Conservation (phyloP, 768 basidiomycete genomes). For the Coprinopsis cinerea region DNA sequence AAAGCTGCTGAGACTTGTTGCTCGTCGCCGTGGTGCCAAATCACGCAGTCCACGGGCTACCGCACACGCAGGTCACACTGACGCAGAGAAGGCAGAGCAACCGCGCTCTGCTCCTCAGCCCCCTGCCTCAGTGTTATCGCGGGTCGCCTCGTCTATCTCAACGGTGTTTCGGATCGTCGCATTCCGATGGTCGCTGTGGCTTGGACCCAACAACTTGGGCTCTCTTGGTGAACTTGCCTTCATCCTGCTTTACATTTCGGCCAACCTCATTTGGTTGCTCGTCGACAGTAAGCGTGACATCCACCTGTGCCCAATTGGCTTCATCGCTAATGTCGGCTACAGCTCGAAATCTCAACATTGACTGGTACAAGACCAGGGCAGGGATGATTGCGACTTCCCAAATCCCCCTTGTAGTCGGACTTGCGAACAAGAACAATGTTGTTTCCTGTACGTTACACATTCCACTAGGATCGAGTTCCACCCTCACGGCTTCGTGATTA, state of each 20-base stretch:
- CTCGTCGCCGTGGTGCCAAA: not conserved
- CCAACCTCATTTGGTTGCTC: slow-evolving; percentile 39
- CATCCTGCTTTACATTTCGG: slow-evolving; percentile 38
- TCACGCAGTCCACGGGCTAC: too few relatives aligned
- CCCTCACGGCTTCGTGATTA: slow-evolving; percentile 14
- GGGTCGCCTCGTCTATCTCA: slow-evolving; percentile 32
- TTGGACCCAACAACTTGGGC: slow-evolving; percentile 32
- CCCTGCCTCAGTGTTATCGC: slow-evolving; percentile 10
- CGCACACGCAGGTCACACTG: slow-evolving; percentile 15
- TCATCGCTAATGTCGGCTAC: slow-evolving; percentile 8
- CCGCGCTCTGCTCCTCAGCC: not conserved
- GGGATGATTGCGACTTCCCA: slow-evolving; percentile 41
- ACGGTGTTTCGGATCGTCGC: slow-evolving; percentile 42
- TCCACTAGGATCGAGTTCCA: not conserved
- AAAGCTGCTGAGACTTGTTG: slow-evolving; percentile 12
- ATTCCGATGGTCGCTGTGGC: slow-evolving; percentile 42
- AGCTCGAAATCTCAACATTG: slow-evolving; percentile 28
- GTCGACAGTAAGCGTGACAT: slow-evolving; percentile 33
- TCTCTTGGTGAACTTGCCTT: slow-evolving; percentile 41
- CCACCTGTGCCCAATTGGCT: not conserved
- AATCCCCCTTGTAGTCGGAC: slow-evolving; percentile 45
- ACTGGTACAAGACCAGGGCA: slow-evolving; percentile 30
- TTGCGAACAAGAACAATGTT: slow-evolving; percentile 54
- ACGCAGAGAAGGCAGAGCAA: slow-evolving; percentile 16
- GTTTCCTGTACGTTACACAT: slow-evolving; percentile 36